Conservation (phyloP, 1,284 basidiomycete species). For the Farysia itapuensis region DNA sequence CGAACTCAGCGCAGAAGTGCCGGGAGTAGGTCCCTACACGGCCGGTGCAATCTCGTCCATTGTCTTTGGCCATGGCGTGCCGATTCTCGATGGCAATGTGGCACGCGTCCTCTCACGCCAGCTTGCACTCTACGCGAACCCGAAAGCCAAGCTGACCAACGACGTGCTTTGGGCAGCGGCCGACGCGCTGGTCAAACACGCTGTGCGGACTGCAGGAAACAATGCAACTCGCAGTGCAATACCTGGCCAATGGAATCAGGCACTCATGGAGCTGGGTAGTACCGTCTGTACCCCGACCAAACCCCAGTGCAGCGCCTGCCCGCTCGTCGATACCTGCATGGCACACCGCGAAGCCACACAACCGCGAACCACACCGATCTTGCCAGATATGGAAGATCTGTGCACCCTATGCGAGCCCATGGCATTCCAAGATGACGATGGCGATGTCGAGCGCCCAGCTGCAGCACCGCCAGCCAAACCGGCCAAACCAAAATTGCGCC, state of each 20-base stretch:
- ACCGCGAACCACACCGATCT: background rate
- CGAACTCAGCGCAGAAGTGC: conserved; percentile 79
- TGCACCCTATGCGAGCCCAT: conserved; percentile 49
- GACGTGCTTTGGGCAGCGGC: conserved; percentile 53
- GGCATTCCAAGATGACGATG: conserved; percentile 16
- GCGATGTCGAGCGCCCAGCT: background rate
- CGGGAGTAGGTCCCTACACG: conserved; percentile 88
- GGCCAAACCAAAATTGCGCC: conserved; percentile 17
- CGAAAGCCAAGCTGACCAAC: conserved; percentile 44
- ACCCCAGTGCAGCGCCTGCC: conserved; percentile 44
- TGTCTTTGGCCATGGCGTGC: conserved; percentile 50
- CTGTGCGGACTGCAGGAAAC: background rate
- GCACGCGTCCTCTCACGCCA: conserved; percentile 52
- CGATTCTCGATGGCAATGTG: conserved; percentile 56
- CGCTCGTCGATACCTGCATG: conserved; percentile 38
- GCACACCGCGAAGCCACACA: conserved; percentile 13
- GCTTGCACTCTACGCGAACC: conserved; percentile 43
- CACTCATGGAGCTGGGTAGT: conserved; percentile 56
- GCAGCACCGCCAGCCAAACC: background rate
- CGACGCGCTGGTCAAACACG: conserved; percentile 36
- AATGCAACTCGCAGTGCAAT: conserved; percentile 7
- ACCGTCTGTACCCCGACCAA: conserved; percentile 33
- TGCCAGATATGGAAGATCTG: conserved; percentile 49
- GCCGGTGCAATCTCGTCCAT: conserved; percentile 61
- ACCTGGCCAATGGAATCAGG: conserved; percentile 57